Evolutionary conservation across 495 filamentous ascomycete genomes (phyloP).

Genomic region (Penicillium simplicissimum): DNA sequence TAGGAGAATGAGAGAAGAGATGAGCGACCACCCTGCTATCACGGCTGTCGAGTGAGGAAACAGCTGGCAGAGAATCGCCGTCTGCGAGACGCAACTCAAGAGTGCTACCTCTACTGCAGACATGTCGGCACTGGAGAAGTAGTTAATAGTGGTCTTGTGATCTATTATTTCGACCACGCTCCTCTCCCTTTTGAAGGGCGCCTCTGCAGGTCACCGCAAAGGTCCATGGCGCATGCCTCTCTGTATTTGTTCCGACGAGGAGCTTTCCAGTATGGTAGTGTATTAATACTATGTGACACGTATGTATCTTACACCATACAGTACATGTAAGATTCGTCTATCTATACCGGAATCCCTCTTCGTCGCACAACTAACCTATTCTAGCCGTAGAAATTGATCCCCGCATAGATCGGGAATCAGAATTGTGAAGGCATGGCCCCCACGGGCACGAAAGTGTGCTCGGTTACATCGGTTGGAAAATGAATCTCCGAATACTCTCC

Average conservation of each 20-base stretch:
- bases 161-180: too few species aligned
- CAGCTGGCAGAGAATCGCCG: background rate
- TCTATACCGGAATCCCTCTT: background rate
- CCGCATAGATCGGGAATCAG: background rate
- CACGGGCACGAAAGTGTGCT: background rate
- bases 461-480: background rate
- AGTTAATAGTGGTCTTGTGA: background rate
- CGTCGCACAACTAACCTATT: background rate
- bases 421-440: background rate
- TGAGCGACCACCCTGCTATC: background rate
- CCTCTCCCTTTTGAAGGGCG: background rate
- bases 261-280: background rate
- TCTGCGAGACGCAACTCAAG: background rate
- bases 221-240: background rate
- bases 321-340: background rate
- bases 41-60: background rate
- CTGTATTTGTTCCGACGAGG: background rate
- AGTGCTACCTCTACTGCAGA: background rate
- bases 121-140: background rate
- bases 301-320: background rate
- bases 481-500: background rate
- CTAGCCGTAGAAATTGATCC: background rate
- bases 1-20: background rate
- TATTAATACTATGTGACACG: background rate
- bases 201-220: background rate